These are phyloP conservation scores for Solanum ossicruentum DNA, from an alignment of 257 asterid genomes.

Conservation along the genomic window DNA sequence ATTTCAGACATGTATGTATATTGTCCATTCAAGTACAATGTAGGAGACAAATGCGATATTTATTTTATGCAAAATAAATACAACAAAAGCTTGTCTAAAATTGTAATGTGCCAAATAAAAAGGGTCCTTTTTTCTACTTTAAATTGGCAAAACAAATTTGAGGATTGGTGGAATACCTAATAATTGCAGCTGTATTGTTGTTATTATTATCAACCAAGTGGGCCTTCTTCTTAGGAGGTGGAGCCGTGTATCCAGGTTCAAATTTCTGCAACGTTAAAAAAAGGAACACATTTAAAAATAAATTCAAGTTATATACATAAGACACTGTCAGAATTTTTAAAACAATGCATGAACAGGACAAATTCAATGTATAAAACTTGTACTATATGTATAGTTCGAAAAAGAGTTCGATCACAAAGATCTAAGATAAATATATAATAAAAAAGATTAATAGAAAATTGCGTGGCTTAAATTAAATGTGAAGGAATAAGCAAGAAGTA, in stretches of 20 bases:
- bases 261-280: slow-evolving; percentile 44
- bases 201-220: slow-evolving; percentile 25
- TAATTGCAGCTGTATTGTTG: slow-evolving; percentile 35
- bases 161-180: slow-evolving; percentile 28
- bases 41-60: background rate
- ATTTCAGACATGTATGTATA: background rate
- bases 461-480: slow-evolving; percentile 10
- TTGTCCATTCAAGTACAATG: background rate
- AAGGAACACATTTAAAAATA: background rate
- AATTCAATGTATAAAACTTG: too few species aligned
- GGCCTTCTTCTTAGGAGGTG: slow-evolving; percentile 44
- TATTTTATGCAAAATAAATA: background rate
- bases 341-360: background rate
- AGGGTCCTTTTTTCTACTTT: background rate
- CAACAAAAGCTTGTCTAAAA: background rate
- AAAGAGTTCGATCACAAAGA: background rate
- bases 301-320: too few species aligned
- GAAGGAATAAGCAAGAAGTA: background rate
- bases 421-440: background rate
- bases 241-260: slow-evolving; percentile 68
- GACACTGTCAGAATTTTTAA: background rate
- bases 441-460: background rate
- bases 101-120: background rate
- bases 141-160: background rate
- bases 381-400: too few species aligned